Evolutionary conservation across 2,329 filamentous ascomycete species (phyloP).

Genomic region (Fusarium sp.): DNA sequence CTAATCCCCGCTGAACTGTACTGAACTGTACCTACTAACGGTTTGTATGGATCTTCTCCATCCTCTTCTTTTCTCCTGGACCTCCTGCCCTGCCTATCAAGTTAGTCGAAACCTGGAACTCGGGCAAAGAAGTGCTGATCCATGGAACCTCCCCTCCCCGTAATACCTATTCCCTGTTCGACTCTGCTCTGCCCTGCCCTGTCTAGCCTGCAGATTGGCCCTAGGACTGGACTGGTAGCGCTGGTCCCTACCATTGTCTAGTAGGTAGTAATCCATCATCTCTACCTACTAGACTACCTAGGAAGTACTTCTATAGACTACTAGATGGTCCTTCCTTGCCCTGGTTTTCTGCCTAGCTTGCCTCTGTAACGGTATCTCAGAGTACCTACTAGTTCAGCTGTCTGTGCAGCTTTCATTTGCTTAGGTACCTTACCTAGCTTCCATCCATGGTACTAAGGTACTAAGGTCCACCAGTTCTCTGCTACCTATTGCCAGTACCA

Average conservation of each 20-base stretch:
- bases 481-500: background rate
- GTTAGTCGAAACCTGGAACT: slow-evolving; percentile 24
- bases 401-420: slow-evolving; percentile 5
- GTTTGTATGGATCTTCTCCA: background rate
- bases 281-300: too few species aligned
- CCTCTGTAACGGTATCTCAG: background rate
- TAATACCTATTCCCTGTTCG: slow-evolving; percentile 5
- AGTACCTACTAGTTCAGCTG: background rate
- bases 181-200: background rate
- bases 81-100: background rate
- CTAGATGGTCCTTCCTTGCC: slow-evolving; percentile 7
- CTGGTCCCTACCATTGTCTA: slow-evolving; percentile 4
- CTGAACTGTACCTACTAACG: slow-evolving; percentile 10
- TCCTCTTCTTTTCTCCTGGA: background rate
- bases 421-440: background rate
- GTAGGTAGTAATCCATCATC: background rate
- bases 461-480: slow-evolving; percentile 3
- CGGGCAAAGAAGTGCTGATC: slow-evolving; percentile 17
- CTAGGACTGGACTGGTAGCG: slow-evolving; percentile 12
- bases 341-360: slow-evolving; percentile 38
- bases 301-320: background rate
- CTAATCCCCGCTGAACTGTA: background rate
- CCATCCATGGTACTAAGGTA: background rate
- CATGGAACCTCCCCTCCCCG: slow-evolving; percentile 17
- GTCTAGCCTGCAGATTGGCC: slow-evolving; percentile 8